Base-by-base conservation (phyloP, 116 monocot genomes). In the Iris pallida region DNA sequence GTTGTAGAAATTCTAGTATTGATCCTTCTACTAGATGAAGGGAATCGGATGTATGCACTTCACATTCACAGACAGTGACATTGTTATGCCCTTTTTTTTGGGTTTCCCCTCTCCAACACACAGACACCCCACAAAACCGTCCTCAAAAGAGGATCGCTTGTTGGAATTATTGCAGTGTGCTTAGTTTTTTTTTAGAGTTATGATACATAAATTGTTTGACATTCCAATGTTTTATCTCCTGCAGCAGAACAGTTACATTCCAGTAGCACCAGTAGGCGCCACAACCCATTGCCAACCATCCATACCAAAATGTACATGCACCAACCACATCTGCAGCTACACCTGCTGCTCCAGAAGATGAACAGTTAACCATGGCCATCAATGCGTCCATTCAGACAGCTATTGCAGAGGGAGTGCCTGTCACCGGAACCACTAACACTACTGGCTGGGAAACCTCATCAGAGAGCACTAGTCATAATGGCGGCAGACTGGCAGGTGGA, bases 361-460 rank as follows among this genome's bases (percentile, higher is more conserved):
- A 52, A 12, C 82, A 83, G 17, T 52, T 91, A 44, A 73, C 78
- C 6, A 86, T 89, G 82, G 91, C 89, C 19, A 91, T 89, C 53
- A 89, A 72, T 73, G 92, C 91, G 18, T 89, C 85, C 66, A 77
- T 81, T 30, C 85, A 78, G 63, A 71, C 78, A 8, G 81, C 85
- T 20, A 63, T 81, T 17, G 80, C 71, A 7, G 92, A 91, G 75
- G 96, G 92, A 53, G 61, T 86, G 51, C 80, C 70, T 20, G 43
- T 20, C 63, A 63, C 4, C 66, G 55, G 45, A 18, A 42, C 57
- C 10, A 42, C 49, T 44, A 51, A 72, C 54, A 73, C 67, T 0
- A 84, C 73, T 68, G 76, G 76, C 30, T 80, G 84, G 80, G 76
- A 46, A 5, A 71, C 47, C 48, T 61, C 84, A 51, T 57, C 73